Evolutionary conservation across 2,329 filamentous ascomycete genomes (phyloP).

Genomic region (Aciculosporium take): DNA sequence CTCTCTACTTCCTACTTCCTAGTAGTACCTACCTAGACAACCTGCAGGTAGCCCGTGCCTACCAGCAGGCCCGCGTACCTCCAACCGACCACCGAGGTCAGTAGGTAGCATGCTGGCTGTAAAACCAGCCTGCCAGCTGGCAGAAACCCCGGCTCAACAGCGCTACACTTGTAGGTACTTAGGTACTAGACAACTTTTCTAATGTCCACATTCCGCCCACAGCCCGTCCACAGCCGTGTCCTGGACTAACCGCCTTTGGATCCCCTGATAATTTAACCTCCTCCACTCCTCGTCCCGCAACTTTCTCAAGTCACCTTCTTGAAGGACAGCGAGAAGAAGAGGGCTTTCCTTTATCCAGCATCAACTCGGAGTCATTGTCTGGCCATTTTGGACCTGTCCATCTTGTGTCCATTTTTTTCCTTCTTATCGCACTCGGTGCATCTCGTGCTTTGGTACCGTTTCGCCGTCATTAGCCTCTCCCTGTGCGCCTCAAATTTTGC

Average conservation of each 20-base stretch:
- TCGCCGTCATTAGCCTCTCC: constrained; percentile 2
- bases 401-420: constrained; percentile 4
- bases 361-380: constrained; percentile 5
- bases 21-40: too few species aligned
- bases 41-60: too few species aligned
- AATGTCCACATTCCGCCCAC: too few species aligned
- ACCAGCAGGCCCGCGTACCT: too few species aligned
- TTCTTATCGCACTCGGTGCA: constrained; percentile 2
- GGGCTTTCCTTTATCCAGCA: constrained; percentile 4
- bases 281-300: constrained; percentile 7
- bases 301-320: constrained; percentile 7
- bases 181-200: too few species aligned
- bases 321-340: constrained; percentile 5
- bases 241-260: constrained; percentile 6
- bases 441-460: constrained; percentile 3
- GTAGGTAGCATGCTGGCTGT: too few species aligned
- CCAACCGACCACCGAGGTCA: too few species aligned
- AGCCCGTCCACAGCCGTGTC: neutral
- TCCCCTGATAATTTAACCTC: constrained; percentile 8
- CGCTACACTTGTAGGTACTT: too few species aligned
- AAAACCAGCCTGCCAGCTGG: too few species aligned
- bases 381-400: constrained; percentile 4
- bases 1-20: too few species aligned
- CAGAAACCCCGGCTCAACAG: too few species aligned
- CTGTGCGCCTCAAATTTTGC: constrained; percentile 2